Percentiles rank a stretch among this genome's conserved stretches.
phyloP scores from a whole-genome alignment of 106 monocot species.

The Dendrobium chrysotoxum region DNA sequence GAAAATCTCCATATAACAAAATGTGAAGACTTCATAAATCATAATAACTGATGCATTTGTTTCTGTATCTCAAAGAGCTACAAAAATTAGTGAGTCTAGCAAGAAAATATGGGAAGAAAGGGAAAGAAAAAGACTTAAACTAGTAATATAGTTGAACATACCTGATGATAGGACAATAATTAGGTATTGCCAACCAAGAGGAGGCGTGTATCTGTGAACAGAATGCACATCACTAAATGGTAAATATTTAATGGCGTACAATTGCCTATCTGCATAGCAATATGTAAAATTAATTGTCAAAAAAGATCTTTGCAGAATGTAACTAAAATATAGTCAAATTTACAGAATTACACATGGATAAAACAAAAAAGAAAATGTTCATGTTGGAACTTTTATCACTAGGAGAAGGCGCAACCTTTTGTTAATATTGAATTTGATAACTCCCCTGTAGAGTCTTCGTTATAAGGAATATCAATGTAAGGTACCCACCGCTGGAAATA shows the following conservation, averaged over 20 bases:
- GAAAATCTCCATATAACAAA: not conserved
- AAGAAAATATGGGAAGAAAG: not conserved
- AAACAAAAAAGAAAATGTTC: not conserved
- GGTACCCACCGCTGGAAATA: constrained; percentile 74
- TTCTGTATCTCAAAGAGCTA: not conserved
- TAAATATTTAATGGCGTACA: constrained; percentile 68
- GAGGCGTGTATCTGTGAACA: constrained; percentile 69
- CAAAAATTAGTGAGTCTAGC: not conserved
- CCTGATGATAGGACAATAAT: constrained; percentile 93
- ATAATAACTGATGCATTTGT: not conserved
- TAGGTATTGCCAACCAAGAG: constrained; percentile 82
- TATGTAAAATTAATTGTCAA: not conserved
- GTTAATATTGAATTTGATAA: constrained; percentile 30
- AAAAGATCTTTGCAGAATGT: not conserved
- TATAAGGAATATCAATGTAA: constrained; percentile 43
- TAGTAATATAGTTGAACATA: constrained; percentile 4
- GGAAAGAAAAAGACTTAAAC: not conserved
- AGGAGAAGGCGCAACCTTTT: constrained; percentile 39
- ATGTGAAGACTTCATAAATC: not conserved
- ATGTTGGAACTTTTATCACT: not conserved
- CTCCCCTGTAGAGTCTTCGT: constrained; percentile 31
- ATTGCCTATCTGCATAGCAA: constrained; percentile 54
- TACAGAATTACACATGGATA: too few species aligned
- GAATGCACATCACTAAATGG: constrained; percentile 65
- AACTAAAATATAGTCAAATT: too few species aligned